A percentile compares a stretch with the other conserved stretches of the same genome.
Evolutionary conservation across 805 yeast genomes (phyloP).

Genomic region (Ogataea sp.): DNA sequence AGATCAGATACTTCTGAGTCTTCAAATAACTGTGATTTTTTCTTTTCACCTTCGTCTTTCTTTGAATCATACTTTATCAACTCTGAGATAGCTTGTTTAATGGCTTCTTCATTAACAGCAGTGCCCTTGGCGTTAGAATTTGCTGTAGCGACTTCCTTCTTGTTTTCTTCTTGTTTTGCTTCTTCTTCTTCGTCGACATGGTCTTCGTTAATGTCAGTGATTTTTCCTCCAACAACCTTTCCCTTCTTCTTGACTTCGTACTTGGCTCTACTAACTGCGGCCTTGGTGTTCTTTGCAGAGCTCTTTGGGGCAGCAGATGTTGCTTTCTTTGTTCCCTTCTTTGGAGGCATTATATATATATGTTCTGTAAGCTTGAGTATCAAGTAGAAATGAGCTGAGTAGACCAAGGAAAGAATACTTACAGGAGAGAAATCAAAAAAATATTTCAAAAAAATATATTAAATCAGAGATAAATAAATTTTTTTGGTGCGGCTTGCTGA

Average conservation of each 20-base stretch:
- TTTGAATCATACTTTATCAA: constrained; percentile 49
- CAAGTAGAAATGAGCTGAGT: too few relatives aligned
- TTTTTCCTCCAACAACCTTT: constrained; percentile 15
- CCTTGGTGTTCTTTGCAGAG: constrained; percentile 3
- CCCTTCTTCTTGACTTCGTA: constrained; percentile 9
- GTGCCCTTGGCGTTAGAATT: too few relatives aligned
- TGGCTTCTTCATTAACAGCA: constrained; percentile 15
- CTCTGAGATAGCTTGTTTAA: constrained; percentile 52
- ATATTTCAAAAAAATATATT: neutral
- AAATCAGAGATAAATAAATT: too few relatives aligned
- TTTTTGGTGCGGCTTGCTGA: too few relatives aligned
- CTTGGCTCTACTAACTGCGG: constrained; percentile 3
- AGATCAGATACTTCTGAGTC: constrained; percentile 42
- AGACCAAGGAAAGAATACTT: neutral
- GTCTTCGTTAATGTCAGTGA: constrained; percentile 38
- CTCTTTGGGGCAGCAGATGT: constrained; percentile 4
- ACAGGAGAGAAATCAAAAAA: neutral
- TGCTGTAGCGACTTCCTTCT: neutral
- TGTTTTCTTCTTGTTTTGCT: constrained; percentile 19
- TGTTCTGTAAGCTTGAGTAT: neutral
- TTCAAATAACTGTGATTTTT: constrained; percentile 47
- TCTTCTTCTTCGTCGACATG: constrained; percentile 39
- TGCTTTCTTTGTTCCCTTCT: constrained; percentile 9
- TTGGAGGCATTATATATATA: constrained; percentile 12
- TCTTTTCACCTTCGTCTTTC: constrained; percentile 20